phyloP scores from a whole-genome alignment of 164 flowering plant species.

The Macadamia integrifolia region DNA sequence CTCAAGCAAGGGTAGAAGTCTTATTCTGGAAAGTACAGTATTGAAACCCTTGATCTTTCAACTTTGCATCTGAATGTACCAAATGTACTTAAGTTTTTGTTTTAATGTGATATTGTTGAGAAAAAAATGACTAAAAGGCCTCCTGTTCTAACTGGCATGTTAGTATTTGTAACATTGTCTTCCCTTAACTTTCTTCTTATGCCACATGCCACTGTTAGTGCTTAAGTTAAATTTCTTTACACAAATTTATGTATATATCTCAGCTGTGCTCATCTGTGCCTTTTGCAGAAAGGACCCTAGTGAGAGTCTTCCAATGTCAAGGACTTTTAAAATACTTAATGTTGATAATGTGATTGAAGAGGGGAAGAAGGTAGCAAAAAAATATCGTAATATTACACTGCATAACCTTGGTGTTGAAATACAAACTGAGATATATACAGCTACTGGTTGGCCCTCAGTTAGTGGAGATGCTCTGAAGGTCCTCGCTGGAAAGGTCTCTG shows the following conservation, averaged over 20 bases:
- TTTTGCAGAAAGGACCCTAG: constrained; percentile 42
- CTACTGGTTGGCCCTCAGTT: constrained; percentile 87
- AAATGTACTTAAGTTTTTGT: no score
- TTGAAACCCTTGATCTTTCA: no score
- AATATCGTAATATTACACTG: constrained; percentile 54
- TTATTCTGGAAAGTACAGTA: no score
- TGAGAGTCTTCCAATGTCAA: constrained; percentile 40
- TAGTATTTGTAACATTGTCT: background rate
- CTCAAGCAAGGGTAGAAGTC: no score
- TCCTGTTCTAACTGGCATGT: no score
- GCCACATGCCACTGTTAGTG: background rate
- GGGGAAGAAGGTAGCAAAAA: constrained; percentile 70
- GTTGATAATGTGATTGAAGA: constrained; percentile 70
- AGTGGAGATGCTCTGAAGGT: constrained; percentile 70
- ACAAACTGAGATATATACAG: constrained; percentile 55
- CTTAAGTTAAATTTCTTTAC: background rate
- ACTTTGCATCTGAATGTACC: no score
- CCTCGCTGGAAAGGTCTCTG: constrained; percentile 81
- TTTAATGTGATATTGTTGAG: no score
- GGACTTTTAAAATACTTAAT: constrained; percentile 63
- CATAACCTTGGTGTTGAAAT: constrained; percentile 33
- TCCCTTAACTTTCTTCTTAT: background rate
- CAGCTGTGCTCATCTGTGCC: constrained; percentile 1
- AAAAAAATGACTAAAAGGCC: background rate
- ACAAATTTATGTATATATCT: background rate